phyloP scores from a whole-genome alignment of 768 basidiomycete genomes.

The Hebeloma cylindrosporum region DNA sequence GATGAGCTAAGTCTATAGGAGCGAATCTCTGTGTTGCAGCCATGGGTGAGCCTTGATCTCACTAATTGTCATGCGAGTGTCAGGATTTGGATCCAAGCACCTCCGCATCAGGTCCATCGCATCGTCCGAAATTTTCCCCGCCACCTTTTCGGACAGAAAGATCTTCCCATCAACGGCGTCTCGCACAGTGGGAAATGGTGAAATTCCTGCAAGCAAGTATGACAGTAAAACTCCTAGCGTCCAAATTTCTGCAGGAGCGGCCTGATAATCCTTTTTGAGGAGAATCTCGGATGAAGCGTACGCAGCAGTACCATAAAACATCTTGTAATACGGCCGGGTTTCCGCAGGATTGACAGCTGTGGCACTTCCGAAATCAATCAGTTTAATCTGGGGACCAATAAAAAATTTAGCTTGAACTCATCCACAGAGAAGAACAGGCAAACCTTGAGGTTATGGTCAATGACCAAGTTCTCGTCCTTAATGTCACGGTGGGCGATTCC shows the following conservation, averaged over 20 bases:
- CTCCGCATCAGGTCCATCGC: conserved; percentile 65
- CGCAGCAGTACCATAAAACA: conserved; percentile 92
- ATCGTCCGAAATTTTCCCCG: conserved; percentile 39
- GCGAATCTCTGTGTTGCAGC: conserved; percentile 39
- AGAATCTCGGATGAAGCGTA: conserved; percentile 97
- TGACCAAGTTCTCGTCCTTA: conserved; percentile 93
- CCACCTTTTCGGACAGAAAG: conserved; percentile 44
- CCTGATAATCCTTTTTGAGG: conserved; percentile 83
- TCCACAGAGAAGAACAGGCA: conserved; percentile 10
- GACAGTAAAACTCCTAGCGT: conserved; percentile 93
- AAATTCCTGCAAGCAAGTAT: conserved; percentile 88
- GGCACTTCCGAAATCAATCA: conserved; percentile 95
- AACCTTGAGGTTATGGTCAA: conserved; percentile 73
- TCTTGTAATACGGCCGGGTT: conserved; percentile 65
- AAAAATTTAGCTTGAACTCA: conserved; percentile 6
- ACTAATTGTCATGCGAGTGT: conserved; percentile 74
- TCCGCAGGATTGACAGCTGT: conserved; percentile 65
- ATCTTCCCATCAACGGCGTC: conserved; percentile 73
- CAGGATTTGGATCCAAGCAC: conserved; percentile 85
- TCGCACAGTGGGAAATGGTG: conserved; percentile 88
- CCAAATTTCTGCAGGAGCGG: conserved; percentile 96
- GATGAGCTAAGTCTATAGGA: conserved; percentile 4
- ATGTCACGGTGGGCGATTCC: conserved; percentile 95
- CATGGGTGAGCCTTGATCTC: conserved; percentile 87
- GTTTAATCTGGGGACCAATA: conserved; percentile 77